Percentiles rank a stretch among this genome's conserved stretches.
phyloP scores from a whole-genome alignment of 352 stramenopile species.

The Pythium volutum region DNA sequence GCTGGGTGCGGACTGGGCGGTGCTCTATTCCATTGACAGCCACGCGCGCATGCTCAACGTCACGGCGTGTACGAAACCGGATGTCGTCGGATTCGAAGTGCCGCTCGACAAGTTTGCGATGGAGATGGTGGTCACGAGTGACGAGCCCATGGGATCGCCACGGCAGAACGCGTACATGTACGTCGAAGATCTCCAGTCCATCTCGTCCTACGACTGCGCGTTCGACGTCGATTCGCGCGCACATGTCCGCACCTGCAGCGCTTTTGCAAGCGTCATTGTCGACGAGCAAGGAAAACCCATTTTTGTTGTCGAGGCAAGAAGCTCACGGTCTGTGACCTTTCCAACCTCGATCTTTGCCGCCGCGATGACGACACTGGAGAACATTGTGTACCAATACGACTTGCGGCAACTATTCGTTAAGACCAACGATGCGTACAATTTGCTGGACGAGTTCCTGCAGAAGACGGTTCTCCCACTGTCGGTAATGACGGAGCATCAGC shows the following conservation, averaged over 20 bases:
- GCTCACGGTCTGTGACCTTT: slow-evolving; percentile 36
- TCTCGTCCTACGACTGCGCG: slow-evolving; percentile 35
- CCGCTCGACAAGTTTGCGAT: slow-evolving; percentile 47
- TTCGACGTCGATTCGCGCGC: slow-evolving; percentile 45
- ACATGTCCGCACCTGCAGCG: slow-evolving; percentile 25
- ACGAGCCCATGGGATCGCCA: slow-evolving; percentile 14
- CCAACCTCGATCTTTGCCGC: slow-evolving; percentile 56
- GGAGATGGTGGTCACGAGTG: slow-evolving; percentile 37
- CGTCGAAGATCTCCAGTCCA: slow-evolving; percentile 40
- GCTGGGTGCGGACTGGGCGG: slow-evolving; percentile 42
- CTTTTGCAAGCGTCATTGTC: slow-evolving; percentile 35
- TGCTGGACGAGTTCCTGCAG: slow-evolving; percentile 41
- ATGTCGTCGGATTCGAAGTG: slow-evolving; percentile 46
- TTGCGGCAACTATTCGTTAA: slow-evolving; percentile 38
- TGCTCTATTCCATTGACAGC: slow-evolving; percentile 56
- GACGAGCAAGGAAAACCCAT: slow-evolving; percentile 48
- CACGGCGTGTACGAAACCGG: slow-evolving; percentile 43
- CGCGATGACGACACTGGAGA: slow-evolving; percentile 56
- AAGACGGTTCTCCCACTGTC: slow-evolving; percentile 29
- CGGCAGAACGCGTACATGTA: slow-evolving; percentile 34
- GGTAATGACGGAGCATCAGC: slow-evolving; percentile 27
- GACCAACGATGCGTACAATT: slow-evolving; percentile 26
- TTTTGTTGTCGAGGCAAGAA: slow-evolving; percentile 61
- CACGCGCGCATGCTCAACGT: slow-evolving; percentile 38
- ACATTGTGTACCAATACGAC: slow-evolving; percentile 65